Evolutionary conservation across 129 eudicot species (phyloP), one percentile per base, ranked within the genome.

Genomic region (Gnaphalium uliginosum): DNA sequence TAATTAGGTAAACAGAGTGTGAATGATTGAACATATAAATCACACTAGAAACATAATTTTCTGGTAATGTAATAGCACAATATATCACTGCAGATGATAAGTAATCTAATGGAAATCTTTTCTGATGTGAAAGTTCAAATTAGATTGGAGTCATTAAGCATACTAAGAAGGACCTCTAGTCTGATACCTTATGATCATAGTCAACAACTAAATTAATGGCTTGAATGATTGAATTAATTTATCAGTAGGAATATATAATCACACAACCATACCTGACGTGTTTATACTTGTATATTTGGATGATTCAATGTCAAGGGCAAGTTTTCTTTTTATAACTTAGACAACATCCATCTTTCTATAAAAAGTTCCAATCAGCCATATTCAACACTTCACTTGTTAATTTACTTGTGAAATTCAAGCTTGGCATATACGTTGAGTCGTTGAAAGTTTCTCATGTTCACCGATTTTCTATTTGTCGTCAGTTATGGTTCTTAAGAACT

Each of bases 401-500:
- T 51, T 17, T 51, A 51, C 58, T 51, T n/a, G 58, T 51, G 19
- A 51, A 51, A 51, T 14, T 51, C 58, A 61, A 24, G 25, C 25
- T 61, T 25, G 18, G 66, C 35, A 64, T 64, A 30, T 30, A 15
- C 3, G 66, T 4, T 4, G 19, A 1, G 21, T 54, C 2, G 15
- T 8, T 1, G 35, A 60, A 6, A 10, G 6, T 61, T n/a, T 65
- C 32, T 32, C 23, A 23, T 32, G 6, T 26, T 43, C 5, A 27
- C 33, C 9, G 68, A 15, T 51, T 72, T 72, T 39, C 37, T 53
- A 53, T 65, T n/a, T 56, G 8, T 72, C 73, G 4, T 64, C 92
- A 93, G 98, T 23, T 93, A 70, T 79, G 87, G 71, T 86, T 87
- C 67, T 68, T 93, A 26, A 66, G 90, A 71, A 76, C 84, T 19